A percentile compares a stretch with the other conserved stretches of the same genome.
These are phyloP conservation scores for Penicillium brasilianum DNA, from an alignment of 2,329 filamentous ascomycete genomes.

Conservation along the genomic window DNA sequence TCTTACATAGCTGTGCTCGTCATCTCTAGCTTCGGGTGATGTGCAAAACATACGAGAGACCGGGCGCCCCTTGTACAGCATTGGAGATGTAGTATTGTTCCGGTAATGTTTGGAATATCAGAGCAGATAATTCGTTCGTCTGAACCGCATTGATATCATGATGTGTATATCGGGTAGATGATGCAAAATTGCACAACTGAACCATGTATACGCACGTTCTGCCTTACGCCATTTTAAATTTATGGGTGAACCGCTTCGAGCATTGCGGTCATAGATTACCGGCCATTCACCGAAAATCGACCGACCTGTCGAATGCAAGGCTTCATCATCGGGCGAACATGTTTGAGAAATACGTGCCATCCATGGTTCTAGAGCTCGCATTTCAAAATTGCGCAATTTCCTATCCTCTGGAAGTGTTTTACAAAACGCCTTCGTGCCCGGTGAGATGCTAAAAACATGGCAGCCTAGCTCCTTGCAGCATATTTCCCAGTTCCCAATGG, in stretches of 20 bases:
- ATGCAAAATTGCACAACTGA: not conserved
- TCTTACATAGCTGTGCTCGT: too few species aligned
- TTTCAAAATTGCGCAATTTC: not conserved
- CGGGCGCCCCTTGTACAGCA: not conserved
- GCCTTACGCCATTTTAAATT: not conserved
- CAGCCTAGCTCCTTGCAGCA: not conserved
- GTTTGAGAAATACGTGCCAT: not conserved
- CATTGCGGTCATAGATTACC: not conserved
- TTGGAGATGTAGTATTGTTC: too few species aligned
- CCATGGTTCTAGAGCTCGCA: not conserved
- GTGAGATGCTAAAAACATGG: not conserved
- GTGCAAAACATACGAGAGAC: not conserved
- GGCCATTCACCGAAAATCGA: not conserved
- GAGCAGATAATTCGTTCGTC: not conserved
- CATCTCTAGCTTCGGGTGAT: too few species aligned
- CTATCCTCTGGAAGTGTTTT: not conserved
- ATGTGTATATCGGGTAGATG: not conserved
- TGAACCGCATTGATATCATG: not conserved
- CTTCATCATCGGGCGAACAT: not conserved
- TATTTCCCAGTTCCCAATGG: not conserved
- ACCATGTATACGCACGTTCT: not conserved
- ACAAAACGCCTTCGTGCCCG: not conserved
- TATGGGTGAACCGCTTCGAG: not conserved
- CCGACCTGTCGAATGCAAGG: not conserved
- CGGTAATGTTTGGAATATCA: not conserved